phyloP scores from a whole-genome alignment of 2,329 filamentous ascomycete genomes.

The Pseudogymnoascus sp. region DNA sequence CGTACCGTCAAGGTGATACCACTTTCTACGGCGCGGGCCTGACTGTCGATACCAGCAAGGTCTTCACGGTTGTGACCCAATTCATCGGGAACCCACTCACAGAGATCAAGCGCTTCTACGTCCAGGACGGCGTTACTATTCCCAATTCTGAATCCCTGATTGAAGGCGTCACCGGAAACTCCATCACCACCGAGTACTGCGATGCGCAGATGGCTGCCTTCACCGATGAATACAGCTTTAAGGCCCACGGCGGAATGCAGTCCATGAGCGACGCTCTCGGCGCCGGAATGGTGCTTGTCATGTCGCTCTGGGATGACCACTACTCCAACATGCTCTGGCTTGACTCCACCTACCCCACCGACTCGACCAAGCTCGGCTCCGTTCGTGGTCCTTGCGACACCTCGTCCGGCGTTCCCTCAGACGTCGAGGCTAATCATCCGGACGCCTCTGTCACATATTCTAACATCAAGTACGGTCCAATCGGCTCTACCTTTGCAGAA shows the following conservation, averaged over 20 bases:
- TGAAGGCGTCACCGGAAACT: constrained; percentile 38
- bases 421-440: constrained; percentile 38
- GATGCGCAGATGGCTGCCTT: constrained; percentile 46
- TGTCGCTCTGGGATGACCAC: constrained; percentile 50
- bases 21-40: constrained; percentile 47
- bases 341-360: constrained; percentile 54
- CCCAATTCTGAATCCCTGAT: constrained; percentile 40
- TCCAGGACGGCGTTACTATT: constrained; percentile 45
- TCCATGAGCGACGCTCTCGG: constrained; percentile 46
- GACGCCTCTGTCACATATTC: constrained; percentile 35
- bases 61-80: constrained; percentile 51
- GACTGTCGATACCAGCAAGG: constrained; percentile 44
- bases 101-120: constrained; percentile 48
- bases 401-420: constrained; percentile 42
- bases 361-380: constrained; percentile 37
- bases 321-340: constrained; percentile 66
- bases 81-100: constrained; percentile 44
- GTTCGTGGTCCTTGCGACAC: constrained; percentile 46
- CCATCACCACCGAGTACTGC: constrained; percentile 51
- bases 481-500: constrained; percentile 24
- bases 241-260: constrained; percentile 44
- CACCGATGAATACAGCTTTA: constrained; percentile 43
- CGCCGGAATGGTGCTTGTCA: constrained; percentile 54
- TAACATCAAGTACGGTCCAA: constrained; percentile 27
- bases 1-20: constrained; percentile 49